Base-by-base conservation (phyloP, 371 early-diverging fungal species). In the Mortierella polycephala region DNA sequence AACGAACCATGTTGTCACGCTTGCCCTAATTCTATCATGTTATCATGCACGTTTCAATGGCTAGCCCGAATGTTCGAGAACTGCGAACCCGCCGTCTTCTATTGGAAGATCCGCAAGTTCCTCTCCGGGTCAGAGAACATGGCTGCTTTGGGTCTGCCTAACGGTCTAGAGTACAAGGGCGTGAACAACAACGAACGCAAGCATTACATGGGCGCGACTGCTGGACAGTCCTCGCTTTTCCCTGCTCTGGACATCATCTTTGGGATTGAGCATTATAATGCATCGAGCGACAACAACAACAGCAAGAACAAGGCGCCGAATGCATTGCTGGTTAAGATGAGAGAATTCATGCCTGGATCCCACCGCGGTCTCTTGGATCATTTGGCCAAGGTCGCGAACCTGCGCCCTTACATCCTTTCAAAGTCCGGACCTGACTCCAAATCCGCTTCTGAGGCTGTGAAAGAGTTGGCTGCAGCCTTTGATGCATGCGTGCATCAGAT, bases 1-100 rank as follows among this genome's bases (percentile, higher is more conserved):
- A 53, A 8, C 44, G 23, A n/a, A 6, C 7, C 37, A 42, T 7
- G 39, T 18, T 12, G 13, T 37, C 21, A 46, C 20, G 21, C 40
- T 9, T 9, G 21, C 21, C 11, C 39, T 16, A 44, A 63, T n/a
- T 20, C 14, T 16, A 20, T 41, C 2, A 11, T 13, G 37, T 13
- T 10, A 53, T 13, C 11, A 4, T 55, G 55, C 2, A 16, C 7
- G 9, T 30, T 55, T 16, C 21, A 7, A 23, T 49, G 13, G 6
- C 12, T 94, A 44, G 84, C 83, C 54, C 87, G 95, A 57, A 96
- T 97, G 95, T 93, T 90, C 75, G 97, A 96, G 71, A 88, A 91
- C 57, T 92, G 93, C 74, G 96, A 95, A 70, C 96, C 97, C 3
- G 91, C 94, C 58, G 90, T 96, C 59, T 97, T 97, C 81, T 96